A percentile compares a stretch with the other conserved stretches of the same genome.
Conservation (phyloP, 2,329 filamentous ascomycete genomes). For the Cladosporium sp. region DNA sequence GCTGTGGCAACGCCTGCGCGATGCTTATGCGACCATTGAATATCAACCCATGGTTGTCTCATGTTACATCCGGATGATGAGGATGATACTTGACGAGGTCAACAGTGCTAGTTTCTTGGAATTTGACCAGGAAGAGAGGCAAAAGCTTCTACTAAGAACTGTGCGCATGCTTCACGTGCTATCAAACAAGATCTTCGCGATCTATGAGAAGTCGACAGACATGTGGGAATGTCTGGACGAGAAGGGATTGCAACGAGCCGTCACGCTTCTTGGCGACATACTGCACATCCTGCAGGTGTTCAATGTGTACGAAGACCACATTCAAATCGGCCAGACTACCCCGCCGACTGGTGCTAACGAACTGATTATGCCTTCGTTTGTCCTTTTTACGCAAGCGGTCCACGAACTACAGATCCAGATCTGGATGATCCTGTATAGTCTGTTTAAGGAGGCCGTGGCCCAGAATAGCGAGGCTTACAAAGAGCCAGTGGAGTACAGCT, state of each 20-base stretch:
- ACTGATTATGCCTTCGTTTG: conserved; percentile 25
- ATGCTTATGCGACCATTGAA: conserved; percentile 80
- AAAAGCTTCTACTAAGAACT: conserved; percentile 67
- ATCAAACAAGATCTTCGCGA: conserved; percentile 64
- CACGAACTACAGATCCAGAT: conserved; percentile 82
- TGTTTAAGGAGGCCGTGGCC: conserved; percentile 69
- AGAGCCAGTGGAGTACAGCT: conserved; percentile 65
- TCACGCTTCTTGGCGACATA: conserved; percentile 67
- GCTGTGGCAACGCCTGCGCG: conserved; percentile 84
- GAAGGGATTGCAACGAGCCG: conserved; percentile 68
- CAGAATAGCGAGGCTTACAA: conserved; percentile 64
- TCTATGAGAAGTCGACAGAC: conserved; percentile 60
- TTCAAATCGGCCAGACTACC: conserved; percentile 69
- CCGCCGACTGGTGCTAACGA: conserved; percentile 56
- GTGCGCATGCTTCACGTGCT: conserved; percentile 76
- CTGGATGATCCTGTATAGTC: conserved; percentile 81
- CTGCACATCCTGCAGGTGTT: conserved; percentile 73
- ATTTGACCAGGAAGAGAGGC: conserved; percentile 59
- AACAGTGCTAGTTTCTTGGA: conserved; percentile 56
- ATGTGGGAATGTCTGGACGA: conserved; percentile 83
- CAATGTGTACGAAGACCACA: conserved; percentile 76
- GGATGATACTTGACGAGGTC: conserved; percentile 66
- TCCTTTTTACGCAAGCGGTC: conserved; percentile 44
- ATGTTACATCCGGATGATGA: conserved; percentile 79
- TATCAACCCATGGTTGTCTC: conserved; percentile 86